Conservation (phyloP, 305 asterid genomes). For the Solanum aculeatissimum region DNA sequence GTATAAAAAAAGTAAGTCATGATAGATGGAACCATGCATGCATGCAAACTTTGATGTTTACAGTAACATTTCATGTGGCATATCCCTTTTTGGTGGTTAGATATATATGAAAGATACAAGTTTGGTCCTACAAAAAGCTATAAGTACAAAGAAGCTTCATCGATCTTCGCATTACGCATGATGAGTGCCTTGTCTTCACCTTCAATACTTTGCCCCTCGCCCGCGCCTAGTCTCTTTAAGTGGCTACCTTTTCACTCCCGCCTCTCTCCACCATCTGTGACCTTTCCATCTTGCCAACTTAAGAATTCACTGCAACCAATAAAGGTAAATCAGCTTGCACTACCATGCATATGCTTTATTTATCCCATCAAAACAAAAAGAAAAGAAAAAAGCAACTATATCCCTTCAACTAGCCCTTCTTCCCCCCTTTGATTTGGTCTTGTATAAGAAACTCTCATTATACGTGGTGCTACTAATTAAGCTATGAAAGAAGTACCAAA, state of each 20-base stretch:
- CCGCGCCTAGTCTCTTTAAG: background rate
- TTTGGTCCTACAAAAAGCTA: background rate
- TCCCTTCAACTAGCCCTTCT: background rate
- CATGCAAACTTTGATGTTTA: background rate
- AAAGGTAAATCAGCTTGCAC: background rate
- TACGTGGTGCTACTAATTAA: too few relatives aligned
- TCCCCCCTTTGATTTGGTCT: background rate
- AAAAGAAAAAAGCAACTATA: background rate
- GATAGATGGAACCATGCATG: background rate
- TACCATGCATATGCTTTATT: background rate
- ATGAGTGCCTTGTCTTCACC: conserved; percentile 19
- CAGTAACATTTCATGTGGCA: background rate
- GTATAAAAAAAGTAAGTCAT: background rate
- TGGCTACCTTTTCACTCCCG: background rate
- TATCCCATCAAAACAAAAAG: background rate
- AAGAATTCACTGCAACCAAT: background rate
- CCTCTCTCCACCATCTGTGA: background rate
- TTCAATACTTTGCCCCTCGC: background rate
- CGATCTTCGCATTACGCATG: conserved; percentile 30
- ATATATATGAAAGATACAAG: background rate
- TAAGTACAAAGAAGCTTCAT: conserved; percentile 40
- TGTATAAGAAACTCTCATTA: background rate
- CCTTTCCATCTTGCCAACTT: background rate
- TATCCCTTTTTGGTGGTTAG: background rate
- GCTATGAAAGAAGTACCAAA: too few relatives aligned